phyloP scores from a whole-genome alignment of 441 rosid species.

The Corymbia calophylla region DNA sequence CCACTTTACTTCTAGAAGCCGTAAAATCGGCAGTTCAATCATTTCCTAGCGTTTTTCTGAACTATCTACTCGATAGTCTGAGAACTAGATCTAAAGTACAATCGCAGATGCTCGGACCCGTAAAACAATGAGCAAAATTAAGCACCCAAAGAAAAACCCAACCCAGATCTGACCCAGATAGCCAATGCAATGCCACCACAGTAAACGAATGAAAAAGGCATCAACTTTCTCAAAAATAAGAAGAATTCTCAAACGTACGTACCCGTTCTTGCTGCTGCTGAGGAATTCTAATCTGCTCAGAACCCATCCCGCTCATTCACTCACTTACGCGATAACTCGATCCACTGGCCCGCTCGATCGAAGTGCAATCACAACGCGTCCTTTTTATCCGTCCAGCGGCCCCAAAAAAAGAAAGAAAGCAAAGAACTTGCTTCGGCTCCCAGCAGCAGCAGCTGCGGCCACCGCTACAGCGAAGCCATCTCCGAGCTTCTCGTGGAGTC shows the following conservation, averaged over 20 bases:
- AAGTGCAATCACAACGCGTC: neutral
- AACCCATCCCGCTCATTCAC: neutral
- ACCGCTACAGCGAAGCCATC: neutral
- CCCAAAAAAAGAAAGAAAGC: neutral
- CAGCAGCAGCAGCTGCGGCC: neutral
- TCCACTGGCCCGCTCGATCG: neutral
- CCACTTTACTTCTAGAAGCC: neutral
- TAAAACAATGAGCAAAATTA: neutral
- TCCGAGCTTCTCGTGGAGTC: neutral
- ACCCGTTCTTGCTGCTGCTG: constrained; percentile 7
- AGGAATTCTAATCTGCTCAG: constrained; percentile 2
- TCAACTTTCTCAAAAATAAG: neutral
- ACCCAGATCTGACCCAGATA: constrained; percentile 2
- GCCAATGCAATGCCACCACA: neutral
- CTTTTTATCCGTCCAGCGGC: neutral
- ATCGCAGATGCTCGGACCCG: neutral
- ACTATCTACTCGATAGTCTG: neutral
- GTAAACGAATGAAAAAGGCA: neutral
- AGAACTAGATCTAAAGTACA: neutral
- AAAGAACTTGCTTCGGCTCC: neutral
- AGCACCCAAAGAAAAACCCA: neutral
- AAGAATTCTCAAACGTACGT: neutral
- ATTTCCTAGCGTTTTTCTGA: neutral
- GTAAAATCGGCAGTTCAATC: neutral
- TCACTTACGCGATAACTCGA: neutral